These are phyloP conservation scores for Globisporangium heterothallicum DNA, from an alignment of 352 stramenopile species.

Conservation along the genomic window DNA sequence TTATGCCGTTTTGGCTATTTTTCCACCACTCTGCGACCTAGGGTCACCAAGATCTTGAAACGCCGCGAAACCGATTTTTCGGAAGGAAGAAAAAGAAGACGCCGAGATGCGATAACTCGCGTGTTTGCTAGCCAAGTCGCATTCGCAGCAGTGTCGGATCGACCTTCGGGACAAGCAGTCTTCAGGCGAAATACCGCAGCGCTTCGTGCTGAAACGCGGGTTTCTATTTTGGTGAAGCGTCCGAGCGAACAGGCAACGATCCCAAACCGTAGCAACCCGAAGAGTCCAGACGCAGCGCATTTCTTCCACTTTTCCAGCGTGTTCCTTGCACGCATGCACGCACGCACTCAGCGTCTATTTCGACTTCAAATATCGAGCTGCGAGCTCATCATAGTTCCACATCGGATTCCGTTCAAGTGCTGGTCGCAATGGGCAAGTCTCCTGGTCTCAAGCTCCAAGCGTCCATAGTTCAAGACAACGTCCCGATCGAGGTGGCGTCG, in stretches of 20 bases:
- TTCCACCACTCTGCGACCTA: too few species aligned
- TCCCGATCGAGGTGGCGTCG: slow-evolving; percentile 60
- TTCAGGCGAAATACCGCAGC: too few species aligned
- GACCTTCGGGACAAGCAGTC: too few species aligned
- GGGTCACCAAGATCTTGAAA: slow-evolving; percentile 1
- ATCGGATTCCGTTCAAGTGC: neutral
- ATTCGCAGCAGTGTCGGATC: neutral
- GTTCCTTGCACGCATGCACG: neutral
- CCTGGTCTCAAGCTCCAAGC: slow-evolving; percentile 54
- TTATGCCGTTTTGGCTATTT: too few species aligned
- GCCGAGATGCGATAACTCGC: neutral
- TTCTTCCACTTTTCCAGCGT: slow-evolving; percentile 1
- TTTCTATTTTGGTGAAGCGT: neutral
- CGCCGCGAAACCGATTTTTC: slow-evolving; percentile 1
- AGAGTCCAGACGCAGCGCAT: neutral
- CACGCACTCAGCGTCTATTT: neutral
- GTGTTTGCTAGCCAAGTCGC: neutral
- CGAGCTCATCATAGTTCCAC: too few species aligned
- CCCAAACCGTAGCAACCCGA: neutral
- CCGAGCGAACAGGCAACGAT: neutral
- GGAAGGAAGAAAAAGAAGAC: too few species aligned
- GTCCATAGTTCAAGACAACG: slow-evolving; percentile 80
- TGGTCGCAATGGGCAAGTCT: slow-evolving; percentile 42
- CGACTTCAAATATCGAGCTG: too few species aligned
- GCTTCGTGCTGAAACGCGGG: slow-evolving; percentile 5